Evolutionary conservation across 768 basidiomycete species (phyloP), one percentile per base, ranked within the genome.

Genomic region (Leccinum subgranulosum): DNA sequence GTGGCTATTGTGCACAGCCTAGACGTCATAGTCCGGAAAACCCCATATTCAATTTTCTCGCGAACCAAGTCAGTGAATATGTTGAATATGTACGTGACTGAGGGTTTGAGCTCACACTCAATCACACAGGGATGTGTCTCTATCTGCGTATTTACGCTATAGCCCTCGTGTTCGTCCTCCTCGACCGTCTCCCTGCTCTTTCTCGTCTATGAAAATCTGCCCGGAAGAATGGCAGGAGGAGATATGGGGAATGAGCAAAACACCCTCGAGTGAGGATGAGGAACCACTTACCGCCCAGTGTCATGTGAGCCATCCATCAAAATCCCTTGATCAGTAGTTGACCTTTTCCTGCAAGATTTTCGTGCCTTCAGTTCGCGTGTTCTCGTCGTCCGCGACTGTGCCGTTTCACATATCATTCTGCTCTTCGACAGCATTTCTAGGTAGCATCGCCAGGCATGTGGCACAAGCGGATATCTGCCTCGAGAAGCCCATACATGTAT

Each of bases 361-460:
- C 65, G 70, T 88, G 19, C 87, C 87, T 19, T 76, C 77, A 3
- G 79, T 79, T 7, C 80, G 84, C 54, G 79, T 85, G 17, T 89
- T 81, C 70, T 78, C 80, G 6, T 55, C 85, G 19, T 65, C 73
- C 3, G 85, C 87, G 55, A 75, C 69, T 7, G 84, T 89, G 15
- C 85, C 86, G 1, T 86, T 88, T 69, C 84, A 87, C 64, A 62
- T 89, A 39, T 86, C 87, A 57, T 73, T 89, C 21, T 76, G 74
- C 43, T 84, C 79, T 74, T 74, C 59, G 69, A 73, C 39, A 69
- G 81, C 63, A 63, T 84, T 65, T 51, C 41, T 74, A 39, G 53
- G 31, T 27, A 64, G 31, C 29, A 52, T 66, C 29, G 55, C 62
- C 1, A 23, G 46, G 14, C 51, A 56, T 25, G 36, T 62, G 33